Conservation (phyloP, 768 basidiomycete genomes). For the Piloderma croceum region DNA sequence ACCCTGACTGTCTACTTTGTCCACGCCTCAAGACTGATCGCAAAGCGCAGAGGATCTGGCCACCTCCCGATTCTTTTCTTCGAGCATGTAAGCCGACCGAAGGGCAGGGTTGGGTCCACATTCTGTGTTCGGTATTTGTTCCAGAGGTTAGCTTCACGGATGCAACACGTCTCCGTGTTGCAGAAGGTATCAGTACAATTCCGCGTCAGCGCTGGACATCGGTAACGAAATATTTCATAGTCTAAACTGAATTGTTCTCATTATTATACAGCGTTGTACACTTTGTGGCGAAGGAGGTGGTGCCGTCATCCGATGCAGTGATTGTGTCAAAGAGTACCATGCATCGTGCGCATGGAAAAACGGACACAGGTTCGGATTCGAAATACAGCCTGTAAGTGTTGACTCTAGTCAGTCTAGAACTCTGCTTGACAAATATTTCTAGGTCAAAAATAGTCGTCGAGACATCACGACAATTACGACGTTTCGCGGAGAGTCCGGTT, state of each 20-base stretch:
- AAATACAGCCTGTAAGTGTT: conserved; percentile 70
- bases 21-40: conserved; percentile 53
- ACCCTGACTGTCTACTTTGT: conserved; percentile 80
- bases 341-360: conserved; percentile 85
- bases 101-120: conserved; percentile 88
- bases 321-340: conserved; percentile 80
- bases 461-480: conserved; percentile 60
- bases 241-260: conserved; percentile 10
- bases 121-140: conserved; percentile 83
- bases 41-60: conserved; percentile 27
- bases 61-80: conserved; percentile 58
- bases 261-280: conserved; percentile 53
- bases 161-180: conserved; percentile 62
- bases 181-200: conserved; percentile 80
- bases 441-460: conserved; percentile 76
- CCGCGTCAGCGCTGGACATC: conserved; percentile 65
- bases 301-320: conserved; percentile 77
- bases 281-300: conserved; percentile 72
- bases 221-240: conserved; percentile 31
- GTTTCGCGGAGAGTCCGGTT: conserved; percentile 75
- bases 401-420: background rate
- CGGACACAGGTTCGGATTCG: conserved; percentile 86
- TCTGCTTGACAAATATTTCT: conserved; percentile 1
- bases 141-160: conserved; percentile 84
- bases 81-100: conserved; percentile 86